Base-by-base conservation (phyloP, 1,139 yeast genomes). In the Lodderomyces oxycetoniae region DNA sequence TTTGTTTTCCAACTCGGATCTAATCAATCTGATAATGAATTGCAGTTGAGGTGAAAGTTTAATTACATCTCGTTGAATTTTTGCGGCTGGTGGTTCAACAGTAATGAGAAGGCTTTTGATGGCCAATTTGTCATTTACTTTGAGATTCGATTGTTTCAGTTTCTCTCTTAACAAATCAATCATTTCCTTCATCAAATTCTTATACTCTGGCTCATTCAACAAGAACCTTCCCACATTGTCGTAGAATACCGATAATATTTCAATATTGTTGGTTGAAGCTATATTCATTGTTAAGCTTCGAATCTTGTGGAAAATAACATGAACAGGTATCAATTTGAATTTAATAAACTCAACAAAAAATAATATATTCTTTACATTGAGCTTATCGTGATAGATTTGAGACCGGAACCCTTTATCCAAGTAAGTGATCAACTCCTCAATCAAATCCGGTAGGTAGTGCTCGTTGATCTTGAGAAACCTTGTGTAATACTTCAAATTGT, bases 331-430 rank as follows among this genome's bases (percentile, higher is more conserved):
- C 45, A 87, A 55, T 44, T 74, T 77, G 54, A 88, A 89, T 51
- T 85, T 86, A 31, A 82, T 74, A 60, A 88, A 62, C 49, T 89
- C 96, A 33, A 79, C 65, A 43, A 85, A 79, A 42, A 82, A 81
- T 24, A 71, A 64, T 26, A 84, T 71, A 43, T 73, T 77, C 43
- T 66, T 70, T 45, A 78, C 73, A 43, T 76, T 75, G 35, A 80
- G 53, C 21, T 50, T 53, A 36, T 70, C 69, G 19, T 77, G 67
- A 42, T 69, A 67, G 24, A 79, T 64, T 48, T 76, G 87, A 19
- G 74, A 67, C 44, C 83, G 65, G 45, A 84, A 74, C 2, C 79
- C 78, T 23, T 58, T 58, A 47, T 83, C 89, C 33, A 85, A 58
- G 33, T 69, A 66, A 0, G 63, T 67, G 5, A 80, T 55, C 15